A percentile compares a stretch with the other conserved stretches of the same genome.
Conservation (phyloP, 2,329 filamentous ascomycete species). For the Cytospora mali region DNA sequence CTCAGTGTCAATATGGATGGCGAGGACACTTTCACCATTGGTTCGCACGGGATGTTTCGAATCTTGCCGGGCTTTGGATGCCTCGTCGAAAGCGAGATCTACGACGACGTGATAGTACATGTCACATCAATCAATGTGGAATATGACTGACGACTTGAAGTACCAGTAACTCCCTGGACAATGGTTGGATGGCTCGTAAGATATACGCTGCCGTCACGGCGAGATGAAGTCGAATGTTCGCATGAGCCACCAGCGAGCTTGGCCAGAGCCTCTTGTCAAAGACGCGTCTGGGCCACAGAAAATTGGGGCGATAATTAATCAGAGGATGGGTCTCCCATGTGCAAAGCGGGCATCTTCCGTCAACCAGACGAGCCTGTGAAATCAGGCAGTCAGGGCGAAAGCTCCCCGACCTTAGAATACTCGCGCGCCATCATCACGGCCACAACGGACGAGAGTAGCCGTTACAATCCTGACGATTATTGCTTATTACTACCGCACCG, state of each 20-base stretch:
- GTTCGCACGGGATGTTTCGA: conserved; percentile 35
- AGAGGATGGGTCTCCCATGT: not conserved
- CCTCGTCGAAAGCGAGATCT: conserved; percentile 31
- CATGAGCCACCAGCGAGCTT: not conserved
- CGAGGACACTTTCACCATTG: conserved; percentile 33
- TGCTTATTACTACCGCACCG: not conserved
- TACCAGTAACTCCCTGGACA: too few species aligned
- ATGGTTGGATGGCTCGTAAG: too few species aligned
- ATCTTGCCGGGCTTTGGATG: conserved; percentile 30
- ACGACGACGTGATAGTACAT: conserved; percentile 32
- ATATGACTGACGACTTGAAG: not conserved
- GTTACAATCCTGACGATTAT: not conserved
- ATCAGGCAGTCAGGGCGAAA: conserved; percentile 1
- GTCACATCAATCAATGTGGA: conserved; percentile 16
- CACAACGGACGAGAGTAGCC: not conserved
- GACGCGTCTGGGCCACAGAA: not conserved
- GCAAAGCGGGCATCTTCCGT: conserved; percentile 5
- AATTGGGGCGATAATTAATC: conserved; percentile 8
- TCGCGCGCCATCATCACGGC: not conserved
- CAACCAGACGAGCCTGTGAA: too few species aligned
- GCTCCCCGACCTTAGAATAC: not conserved
- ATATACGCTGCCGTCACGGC: not conserved
- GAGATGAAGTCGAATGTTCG: not conserved
- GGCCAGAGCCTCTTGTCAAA: not conserved
- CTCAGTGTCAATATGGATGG: conserved; percentile 31